These are phyloP conservation scores for Shiraia bambusicola DNA, from an alignment of 2,329 filamentous ascomycete species.

Conservation along the genomic window DNA sequence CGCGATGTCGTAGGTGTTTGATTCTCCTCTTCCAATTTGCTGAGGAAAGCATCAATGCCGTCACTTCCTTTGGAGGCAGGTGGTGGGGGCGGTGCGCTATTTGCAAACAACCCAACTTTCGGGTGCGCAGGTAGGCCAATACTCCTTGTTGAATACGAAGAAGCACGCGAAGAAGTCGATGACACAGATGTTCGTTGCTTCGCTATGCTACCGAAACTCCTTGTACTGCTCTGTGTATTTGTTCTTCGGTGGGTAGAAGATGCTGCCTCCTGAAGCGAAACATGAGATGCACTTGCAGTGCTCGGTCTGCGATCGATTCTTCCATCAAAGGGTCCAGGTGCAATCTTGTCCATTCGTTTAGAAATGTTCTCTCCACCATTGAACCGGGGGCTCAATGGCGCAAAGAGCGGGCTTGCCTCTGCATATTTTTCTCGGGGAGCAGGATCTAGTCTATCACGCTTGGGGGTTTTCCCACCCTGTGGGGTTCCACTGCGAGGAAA, in stretches of 20 bases:
- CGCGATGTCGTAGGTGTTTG: slow-evolving; percentile 16
- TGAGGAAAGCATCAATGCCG: slow-evolving; percentile 43
- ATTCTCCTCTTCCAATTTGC: slow-evolving; percentile 39
- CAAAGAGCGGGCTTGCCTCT: slow-evolving; percentile 44
- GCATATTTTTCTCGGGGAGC: slow-evolving; percentile 32
- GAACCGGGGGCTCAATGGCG: slow-evolving; percentile 52
- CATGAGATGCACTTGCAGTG: slow-evolving; percentile 38
- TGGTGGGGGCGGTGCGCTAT: slow-evolving; percentile 21
- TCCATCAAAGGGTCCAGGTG: slow-evolving; percentile 66
- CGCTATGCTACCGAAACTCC: slow-evolving; percentile 29
- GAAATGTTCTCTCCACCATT: slow-evolving; percentile 52
- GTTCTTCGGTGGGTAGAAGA: slow-evolving; percentile 39
- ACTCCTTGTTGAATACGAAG: slow-evolving; percentile 33
- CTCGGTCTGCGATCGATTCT: slow-evolving; percentile 35
- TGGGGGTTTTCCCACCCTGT: slow-evolving; percentile 22
- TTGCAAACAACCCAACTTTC: slow-evolving; percentile 17
- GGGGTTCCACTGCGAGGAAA: slow-evolving; percentile 47
- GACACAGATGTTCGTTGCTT: slow-evolving; percentile 31
- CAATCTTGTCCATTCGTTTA: slow-evolving; percentile 65
- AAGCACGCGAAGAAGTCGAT: slow-evolving; percentile 35
- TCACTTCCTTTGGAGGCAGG: slow-evolving; percentile 27
- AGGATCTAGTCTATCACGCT: slow-evolving; percentile 27
- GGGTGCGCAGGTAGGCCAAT: slow-evolving; percentile 27
- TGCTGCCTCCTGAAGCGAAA: slow-evolving; percentile 23
- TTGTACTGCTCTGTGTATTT: slow-evolving; percentile 37